These are phyloP conservation scores for Ascobolus immersus DNA, from an alignment of 495 filamentous ascomycete genomes.

Conservation along the genomic window DNA sequence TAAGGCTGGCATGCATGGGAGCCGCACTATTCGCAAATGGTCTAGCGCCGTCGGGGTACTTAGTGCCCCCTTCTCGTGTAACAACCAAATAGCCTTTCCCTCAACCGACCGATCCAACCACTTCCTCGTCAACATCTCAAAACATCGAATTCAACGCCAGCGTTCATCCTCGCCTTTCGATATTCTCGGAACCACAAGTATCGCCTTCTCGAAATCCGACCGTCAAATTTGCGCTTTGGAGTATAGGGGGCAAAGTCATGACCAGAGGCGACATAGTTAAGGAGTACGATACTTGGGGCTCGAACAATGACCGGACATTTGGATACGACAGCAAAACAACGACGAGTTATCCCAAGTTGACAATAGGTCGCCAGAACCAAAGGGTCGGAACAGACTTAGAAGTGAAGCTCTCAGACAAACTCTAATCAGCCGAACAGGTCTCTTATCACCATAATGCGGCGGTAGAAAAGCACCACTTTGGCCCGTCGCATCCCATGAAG, in stretches of 20 bases:
- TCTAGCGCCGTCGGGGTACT: no score
- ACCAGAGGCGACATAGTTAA: conserved; percentile 8
- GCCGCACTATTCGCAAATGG: no score
- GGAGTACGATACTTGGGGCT: conserved; percentile 14
- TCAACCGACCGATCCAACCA: neutral
- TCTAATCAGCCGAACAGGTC: conserved; percentile 22
- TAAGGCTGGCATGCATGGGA: no score
- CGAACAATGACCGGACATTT: conserved; percentile 11
- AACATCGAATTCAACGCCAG: neutral
- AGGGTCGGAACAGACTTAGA: neutral
- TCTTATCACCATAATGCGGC: conserved; percentile 91
- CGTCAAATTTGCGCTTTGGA: neutral
- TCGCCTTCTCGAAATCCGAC: neutral
- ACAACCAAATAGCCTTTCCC: neutral
- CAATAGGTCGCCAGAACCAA: no score
- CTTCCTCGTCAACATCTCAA: neutral
- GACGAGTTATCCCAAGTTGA: conserved; percentile 9
- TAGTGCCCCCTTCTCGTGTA: no score
- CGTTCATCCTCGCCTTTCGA: neutral
- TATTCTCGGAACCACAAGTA: neutral
- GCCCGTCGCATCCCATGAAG: conserved; percentile 90
- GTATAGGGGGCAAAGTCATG: neutral
- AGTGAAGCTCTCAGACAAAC: neutral
- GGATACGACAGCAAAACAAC: conserved; percentile 13
- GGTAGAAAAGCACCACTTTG: conserved; percentile 90